Conservation (phyloP, 2,329 filamentous ascomycete genomes). For the Ophiostoma australiae region DNA sequence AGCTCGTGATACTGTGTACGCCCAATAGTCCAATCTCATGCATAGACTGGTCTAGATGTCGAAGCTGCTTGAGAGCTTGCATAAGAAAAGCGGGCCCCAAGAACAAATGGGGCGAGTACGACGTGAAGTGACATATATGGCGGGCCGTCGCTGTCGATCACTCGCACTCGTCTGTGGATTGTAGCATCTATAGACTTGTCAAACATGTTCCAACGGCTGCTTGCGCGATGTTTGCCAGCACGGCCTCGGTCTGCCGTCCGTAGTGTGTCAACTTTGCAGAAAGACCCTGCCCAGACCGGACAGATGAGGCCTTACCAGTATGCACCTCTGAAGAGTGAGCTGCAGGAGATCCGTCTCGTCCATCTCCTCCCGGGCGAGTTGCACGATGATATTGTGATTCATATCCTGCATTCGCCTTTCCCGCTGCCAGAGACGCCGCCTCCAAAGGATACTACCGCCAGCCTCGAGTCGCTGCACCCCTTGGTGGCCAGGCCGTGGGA, state of each 20-base stretch:
- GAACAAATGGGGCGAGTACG: neutral
- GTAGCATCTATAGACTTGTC: neutral
- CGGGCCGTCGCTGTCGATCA: neutral
- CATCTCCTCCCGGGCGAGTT: conserved; percentile 17
- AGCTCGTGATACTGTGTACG: no score
- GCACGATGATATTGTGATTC: conserved; percentile 7
- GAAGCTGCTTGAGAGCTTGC: neutral
- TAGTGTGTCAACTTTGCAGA: neutral
- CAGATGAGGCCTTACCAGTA: conserved; percentile 11
- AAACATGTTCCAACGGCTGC: neutral
- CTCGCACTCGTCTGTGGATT: neutral
- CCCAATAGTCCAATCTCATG: no score
- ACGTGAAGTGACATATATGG: neutral
- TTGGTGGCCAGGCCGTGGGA: conserved; percentile 14
- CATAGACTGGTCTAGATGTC: no score
- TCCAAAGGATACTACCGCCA: neutral
- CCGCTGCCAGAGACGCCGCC: neutral
- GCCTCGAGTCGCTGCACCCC: conserved; percentile 5
- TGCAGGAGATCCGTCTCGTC: conserved; percentile 18
- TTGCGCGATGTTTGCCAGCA: neutral
- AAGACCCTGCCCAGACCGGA: neutral
- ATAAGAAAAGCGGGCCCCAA: neutral
- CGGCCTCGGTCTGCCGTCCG: neutral
- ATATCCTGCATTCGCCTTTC: neutral
- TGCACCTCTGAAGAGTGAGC: conserved; percentile 9